These are phyloP conservation scores for Boletus fagicola DNA, from an alignment of 768 basidiomycete species.

Conservation along the genomic window DNA sequence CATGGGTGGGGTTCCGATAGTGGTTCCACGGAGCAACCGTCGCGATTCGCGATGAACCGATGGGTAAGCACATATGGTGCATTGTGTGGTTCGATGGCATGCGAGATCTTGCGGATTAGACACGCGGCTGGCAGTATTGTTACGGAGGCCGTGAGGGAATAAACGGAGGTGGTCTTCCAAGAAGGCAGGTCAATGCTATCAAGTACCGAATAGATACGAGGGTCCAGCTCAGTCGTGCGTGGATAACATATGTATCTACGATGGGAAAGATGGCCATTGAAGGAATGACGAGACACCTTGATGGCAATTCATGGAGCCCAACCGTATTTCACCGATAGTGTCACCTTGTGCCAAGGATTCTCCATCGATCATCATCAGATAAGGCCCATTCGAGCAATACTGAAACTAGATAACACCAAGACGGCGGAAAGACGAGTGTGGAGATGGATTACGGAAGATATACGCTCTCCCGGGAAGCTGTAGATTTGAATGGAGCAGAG, in stretches of 20 bases:
- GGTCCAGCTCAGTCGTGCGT: not conserved
- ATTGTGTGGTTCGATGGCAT: not conserved
- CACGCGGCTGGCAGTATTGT: not conserved
- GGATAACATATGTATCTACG: conserved; percentile 1
- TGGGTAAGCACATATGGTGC: too few species aligned
- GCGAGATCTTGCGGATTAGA: not conserved
- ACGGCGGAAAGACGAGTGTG: not conserved
- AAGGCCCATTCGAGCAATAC: not conserved
- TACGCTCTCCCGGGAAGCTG: not conserved
- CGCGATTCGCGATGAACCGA: conserved; percentile 15
- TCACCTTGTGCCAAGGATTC: not conserved
- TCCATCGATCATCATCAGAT: conserved; percentile 17
- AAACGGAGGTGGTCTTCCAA: conserved; percentile 8
- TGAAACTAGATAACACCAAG: not conserved
- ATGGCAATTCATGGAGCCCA: not conserved
- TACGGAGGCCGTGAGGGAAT: not conserved
- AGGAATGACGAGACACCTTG: not conserved
- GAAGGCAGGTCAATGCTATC: not conserved
- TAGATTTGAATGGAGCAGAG: conserved; percentile 7
- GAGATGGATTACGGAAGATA: conserved; percentile 6
- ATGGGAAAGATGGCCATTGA: conserved; percentile 6
- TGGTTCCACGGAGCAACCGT: conserved; percentile 12
- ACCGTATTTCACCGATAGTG: not conserved
- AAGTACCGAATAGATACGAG: not conserved
- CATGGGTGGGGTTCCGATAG: not conserved